phyloP scores from a whole-genome alignment of 495 filamentous ascomycete genomes.

The Lindgomyces ingoldianus region DNA sequence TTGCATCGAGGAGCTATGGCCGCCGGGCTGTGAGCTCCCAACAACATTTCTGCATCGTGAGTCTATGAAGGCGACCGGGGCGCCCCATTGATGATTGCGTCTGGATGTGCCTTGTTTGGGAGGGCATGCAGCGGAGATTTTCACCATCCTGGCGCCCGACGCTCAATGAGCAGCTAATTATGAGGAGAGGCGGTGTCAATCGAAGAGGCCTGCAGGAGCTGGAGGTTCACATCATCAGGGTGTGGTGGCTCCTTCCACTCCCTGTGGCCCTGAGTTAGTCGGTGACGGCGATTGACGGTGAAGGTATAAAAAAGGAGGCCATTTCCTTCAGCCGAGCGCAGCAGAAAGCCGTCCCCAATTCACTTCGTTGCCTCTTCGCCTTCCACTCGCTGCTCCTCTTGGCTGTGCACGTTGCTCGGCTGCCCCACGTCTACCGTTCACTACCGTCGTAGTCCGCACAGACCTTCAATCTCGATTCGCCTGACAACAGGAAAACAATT shows the following conservation, averaged over 20 bases:
- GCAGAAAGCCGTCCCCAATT: too few species aligned
- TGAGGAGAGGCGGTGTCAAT: too few species aligned
- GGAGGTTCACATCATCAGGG: not conserved
- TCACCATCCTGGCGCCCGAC: not conserved
- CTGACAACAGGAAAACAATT: not conserved
- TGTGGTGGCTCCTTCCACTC: not conserved
- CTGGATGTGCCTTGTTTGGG: not conserved
- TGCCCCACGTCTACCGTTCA: constrained; percentile 29
- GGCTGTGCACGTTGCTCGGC: not conserved
- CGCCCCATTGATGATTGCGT: constrained; percentile 2
- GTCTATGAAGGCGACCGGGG: not conserved
- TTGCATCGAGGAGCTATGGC: constrained; percentile 30
- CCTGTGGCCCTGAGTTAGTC: not conserved
- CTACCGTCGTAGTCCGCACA: constrained; percentile 14
- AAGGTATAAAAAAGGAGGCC: not conserved
- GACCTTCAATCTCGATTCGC: not conserved
- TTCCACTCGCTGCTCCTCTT: too few species aligned
- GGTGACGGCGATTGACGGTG: not conserved
- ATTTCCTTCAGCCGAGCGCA: not conserved
- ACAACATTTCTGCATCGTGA: constrained; percentile 31
- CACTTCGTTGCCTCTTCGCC: too few species aligned
- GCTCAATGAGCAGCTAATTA: not conserved
- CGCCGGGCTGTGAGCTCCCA: constrained; percentile 17
- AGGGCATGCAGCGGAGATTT: not conserved
- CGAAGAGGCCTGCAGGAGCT: too few species aligned